Evolutionary conservation across 164 flowering plant genomes (phyloP).

Genomic region (Stephania cephalantha): DNA sequence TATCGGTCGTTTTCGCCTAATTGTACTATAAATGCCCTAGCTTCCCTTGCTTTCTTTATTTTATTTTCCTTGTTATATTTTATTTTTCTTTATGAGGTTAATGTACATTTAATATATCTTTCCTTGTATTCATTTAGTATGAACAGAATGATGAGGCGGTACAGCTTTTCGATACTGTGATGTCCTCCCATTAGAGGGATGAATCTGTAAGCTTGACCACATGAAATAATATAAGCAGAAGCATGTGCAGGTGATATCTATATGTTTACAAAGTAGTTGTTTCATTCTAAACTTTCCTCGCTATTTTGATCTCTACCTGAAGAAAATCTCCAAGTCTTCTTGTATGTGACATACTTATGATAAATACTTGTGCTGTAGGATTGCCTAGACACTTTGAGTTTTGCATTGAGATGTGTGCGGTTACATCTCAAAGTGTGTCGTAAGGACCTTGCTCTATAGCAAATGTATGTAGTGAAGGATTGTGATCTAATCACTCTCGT

Average conservation of each 20-base stretch:
- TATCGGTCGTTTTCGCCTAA: slow-evolving; percentile 2
- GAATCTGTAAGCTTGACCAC: not conserved
- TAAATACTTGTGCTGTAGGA: too few relatives aligned
- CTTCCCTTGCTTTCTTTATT: not conserved
- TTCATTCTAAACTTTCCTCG: too few relatives aligned
- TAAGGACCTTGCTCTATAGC: too few relatives aligned
- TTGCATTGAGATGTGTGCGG: too few relatives aligned
- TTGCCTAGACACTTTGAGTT: too few relatives aligned
- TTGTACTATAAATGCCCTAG: slow-evolving; percentile 6
- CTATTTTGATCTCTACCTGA: too few relatives aligned
- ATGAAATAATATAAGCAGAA: not conserved
- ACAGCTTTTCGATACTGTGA: slow-evolving; percentile 19
- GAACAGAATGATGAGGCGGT: slow-evolving; percentile 8
- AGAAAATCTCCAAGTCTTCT: too few relatives aligned
- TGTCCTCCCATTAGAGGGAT: not conserved
- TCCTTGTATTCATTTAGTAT: not conserved
- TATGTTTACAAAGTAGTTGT: too few relatives aligned
- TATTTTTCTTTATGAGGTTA: not conserved
- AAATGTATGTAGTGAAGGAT: too few relatives aligned
- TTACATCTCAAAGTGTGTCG: too few relatives aligned
- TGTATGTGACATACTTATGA: too few relatives aligned
- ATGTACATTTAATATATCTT: slow-evolving; percentile 18
- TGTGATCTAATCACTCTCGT: too few relatives aligned
- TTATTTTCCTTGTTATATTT: not conserved
- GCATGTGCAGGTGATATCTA: not conserved